Percentiles rank a stretch among this genome's conserved stretches.
phyloP scores from a whole-genome alignment of 352 stramenopile genomes.

The Globisporangium yorkense region DNA sequence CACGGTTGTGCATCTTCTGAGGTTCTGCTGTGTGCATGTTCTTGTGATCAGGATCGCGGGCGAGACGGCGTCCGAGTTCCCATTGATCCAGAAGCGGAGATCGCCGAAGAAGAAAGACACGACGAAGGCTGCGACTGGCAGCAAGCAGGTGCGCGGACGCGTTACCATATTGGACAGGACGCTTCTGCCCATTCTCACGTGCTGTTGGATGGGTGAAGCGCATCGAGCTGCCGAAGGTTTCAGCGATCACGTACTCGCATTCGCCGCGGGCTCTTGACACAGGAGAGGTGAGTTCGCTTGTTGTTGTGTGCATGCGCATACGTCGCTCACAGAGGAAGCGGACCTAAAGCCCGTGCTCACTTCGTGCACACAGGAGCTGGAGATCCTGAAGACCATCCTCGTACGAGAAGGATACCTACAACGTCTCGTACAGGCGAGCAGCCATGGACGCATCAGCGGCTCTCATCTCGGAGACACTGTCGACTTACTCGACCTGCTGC shows the following conservation, averaged over 20 bases:
- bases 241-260: slow-evolving; percentile 26
- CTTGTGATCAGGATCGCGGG: not conserved
- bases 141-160: slow-evolving; percentile 2
- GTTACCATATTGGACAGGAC: not conserved
- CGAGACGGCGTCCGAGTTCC: slow-evolving; percentile 4
- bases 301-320: not conserved
- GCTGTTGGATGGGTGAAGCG: slow-evolving; percentile 6
- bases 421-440: slow-evolving; percentile 48
- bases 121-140: not conserved
- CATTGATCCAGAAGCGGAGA: slow-evolving; percentile 5
- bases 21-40: not conserved
- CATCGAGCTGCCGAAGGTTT: slow-evolving; percentile 33
- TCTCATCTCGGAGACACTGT: slow-evolving; percentile 62
- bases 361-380: slow-evolving; percentile 53
- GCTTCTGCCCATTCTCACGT: no score
- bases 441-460: slow-evolving; percentile 32
- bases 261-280: slow-evolving; percentile 29
- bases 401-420: slow-evolving; percentile 87
- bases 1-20: not conserved
- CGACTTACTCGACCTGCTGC: slow-evolving; percentile 84
- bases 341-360: no score
- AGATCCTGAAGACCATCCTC: slow-evolving; percentile 87
- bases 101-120: slow-evolving; percentile 13
- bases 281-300: slow-evolving; percentile 30
- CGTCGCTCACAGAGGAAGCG: not conserved